Evolutionary conservation across 2,329 filamentous ascomycete species (phyloP), one percentile per base, ranked within the genome.

Genomic region (Aspergillus ibericus): DNA sequence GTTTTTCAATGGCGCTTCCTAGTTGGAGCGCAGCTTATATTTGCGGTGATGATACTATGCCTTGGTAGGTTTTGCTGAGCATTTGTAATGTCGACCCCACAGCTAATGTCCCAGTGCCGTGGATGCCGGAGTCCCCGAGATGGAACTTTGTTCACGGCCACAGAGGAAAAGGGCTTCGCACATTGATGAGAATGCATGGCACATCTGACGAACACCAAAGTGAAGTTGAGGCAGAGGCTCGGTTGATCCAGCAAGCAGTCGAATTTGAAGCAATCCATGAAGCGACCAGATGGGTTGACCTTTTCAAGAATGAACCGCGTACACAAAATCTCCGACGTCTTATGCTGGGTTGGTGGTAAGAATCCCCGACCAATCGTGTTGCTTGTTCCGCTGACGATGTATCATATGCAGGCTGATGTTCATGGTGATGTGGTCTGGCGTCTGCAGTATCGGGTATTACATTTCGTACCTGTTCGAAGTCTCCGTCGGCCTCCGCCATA

Each of bases 81-180:
- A 36, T 36, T 36, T n/a, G 34, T 15, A 36, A 15, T 35, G 12
- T 36, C 13, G 73, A 80, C 20, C 78, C 59, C 13, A 34, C 63
- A 7, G 29, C 61, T 16, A 59, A 63, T 13, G 46, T 62, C 50
- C 3, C 51, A 57, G 60, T 66, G 20, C 36, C 60, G 4, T 59
- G 63, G 3, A 68, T 83, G 3, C 81, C 82, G 4, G 82, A 85
- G 57, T 82, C 79, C 0, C 82, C 82, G 2, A 74, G 82, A 48
- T 83, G 81, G 78, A 71, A 84, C 5, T 77, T 84, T 10, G 66
- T 80, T 13, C 78, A 79, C 54, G 81, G 80, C 29, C 71, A 75
- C 15, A 75, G 81, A 57, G 75, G 72, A 56, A 81, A 76, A 62
- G 81, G 70, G 36, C 72, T 68, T 12, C 13, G 18, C 22, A 42